Evolutionary conservation across 345 rosid species (phyloP), one percentile per base, ranked within the genome.

Genomic region (Linum trigynum): DNA sequence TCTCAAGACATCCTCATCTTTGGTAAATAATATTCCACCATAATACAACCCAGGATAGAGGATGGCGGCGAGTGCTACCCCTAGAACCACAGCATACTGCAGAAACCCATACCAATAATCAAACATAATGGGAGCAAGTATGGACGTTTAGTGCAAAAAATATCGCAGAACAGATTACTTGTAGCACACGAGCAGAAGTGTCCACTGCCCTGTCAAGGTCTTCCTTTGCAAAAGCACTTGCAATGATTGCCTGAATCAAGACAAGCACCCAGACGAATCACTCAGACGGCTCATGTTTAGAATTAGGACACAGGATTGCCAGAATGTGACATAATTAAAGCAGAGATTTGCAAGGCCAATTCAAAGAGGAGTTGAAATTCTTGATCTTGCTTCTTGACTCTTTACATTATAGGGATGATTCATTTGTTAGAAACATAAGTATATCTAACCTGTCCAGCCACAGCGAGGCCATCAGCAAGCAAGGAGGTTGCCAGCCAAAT

Each of bases 401-500:
- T 7, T 7, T 15, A 55, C 32, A 4, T 7, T 1, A 12, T 59
- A 10, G 7, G 2, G 14, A 10, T 48, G 61, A 11, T 16, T 4
- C 3, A 37, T 14, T 4, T 16, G 16, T 17, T 36, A 15, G 9
- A 23, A 37, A 37, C n/a, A 64, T 9, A 38, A 41, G 63, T 16
- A 41, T n/a, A 16, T 68, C 63, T 69, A 69, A 69, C 77, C 32
- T 74, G 77, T 57, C 73, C 77, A 65, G 77, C 69, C 38, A 69
- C 77, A 16, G 67, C 70, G 53, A 74, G 64, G 8, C 77, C 70
- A 65, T 74, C 70, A 14, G 77, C 77, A 63, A 74, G 77, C 70
- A 69, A 57, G 39, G 77, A 74, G 39, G 77, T 60, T 38, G 77
- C 66, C 63, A 61, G 10, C 70, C 70, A 69, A 35, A 65, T 65